Conservation (phyloP, 2,329 filamentous ascomycete species). For the Tolypocladium endophyticum region DNA sequence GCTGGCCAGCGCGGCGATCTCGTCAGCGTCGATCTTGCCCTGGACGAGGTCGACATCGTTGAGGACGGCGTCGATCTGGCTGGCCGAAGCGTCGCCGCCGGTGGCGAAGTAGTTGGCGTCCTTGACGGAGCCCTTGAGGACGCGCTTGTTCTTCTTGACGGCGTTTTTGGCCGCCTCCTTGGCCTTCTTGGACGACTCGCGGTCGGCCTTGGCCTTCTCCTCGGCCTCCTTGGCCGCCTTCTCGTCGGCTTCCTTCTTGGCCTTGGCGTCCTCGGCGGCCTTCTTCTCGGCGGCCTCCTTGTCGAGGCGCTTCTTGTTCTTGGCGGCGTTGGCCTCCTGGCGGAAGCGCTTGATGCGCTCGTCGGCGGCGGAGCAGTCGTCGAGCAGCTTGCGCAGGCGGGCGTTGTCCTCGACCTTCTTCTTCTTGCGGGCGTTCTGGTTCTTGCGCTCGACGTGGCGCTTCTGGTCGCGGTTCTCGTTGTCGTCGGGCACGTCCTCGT, state of each 20-base stretch:
- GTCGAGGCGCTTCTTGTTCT: slow-evolving; percentile 90
- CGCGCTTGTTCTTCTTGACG: slow-evolving; percentile 99
- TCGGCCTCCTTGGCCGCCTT: slow-evolving; percentile 74
- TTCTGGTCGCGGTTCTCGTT: slow-evolving; percentile 99
- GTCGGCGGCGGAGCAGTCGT: slow-evolving; percentile 73
- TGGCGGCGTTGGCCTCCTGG: slow-evolving; percentile 80
- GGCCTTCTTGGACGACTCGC: slow-evolving; percentile 82
- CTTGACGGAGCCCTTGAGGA: slow-evolving; percentile 87
- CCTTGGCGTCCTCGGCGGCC: slow-evolving; percentile 72
- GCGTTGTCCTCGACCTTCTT: slow-evolving; percentile 97
- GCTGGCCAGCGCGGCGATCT: slow-evolving; percentile 71
- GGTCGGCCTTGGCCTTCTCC: slow-evolving; percentile 72
- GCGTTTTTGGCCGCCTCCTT: slow-evolving; percentile 99
- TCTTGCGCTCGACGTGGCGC: slow-evolving; percentile 96
- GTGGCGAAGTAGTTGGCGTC: slow-evolving; percentile 91
- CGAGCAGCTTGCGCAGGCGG: slow-evolving; percentile 80
- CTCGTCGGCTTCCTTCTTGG: slow-evolving; percentile 76
- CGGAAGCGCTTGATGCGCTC: slow-evolving; percentile 98
- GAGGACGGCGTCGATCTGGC: slow-evolving; percentile 73
- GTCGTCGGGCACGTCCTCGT: slow-evolving; percentile 97
- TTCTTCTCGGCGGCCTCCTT: slow-evolving; percentile 87
- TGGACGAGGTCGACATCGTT: slow-evolving; percentile 80
- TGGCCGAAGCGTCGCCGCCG: slow-evolving; percentile 60
- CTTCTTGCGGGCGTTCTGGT: slow-evolving; percentile 95
- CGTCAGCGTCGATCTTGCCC: slow-evolving; percentile 79